Base-by-base conservation (phyloP, 352 stramenopile species). In the Albugo laibachii region DNA sequence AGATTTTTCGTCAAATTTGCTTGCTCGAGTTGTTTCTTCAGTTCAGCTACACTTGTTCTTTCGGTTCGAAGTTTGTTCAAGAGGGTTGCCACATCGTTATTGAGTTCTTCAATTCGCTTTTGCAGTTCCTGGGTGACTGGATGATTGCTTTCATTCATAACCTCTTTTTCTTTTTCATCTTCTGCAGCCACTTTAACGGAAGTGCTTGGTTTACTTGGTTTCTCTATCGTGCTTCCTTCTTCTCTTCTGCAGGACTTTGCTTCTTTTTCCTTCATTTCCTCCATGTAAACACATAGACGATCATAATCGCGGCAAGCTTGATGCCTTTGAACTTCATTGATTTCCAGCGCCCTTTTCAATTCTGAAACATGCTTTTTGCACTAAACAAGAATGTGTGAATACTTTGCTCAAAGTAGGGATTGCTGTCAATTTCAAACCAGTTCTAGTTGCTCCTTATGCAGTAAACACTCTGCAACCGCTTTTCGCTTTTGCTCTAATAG, bases 281-380 rank as follows among this genome's bases (percentile, higher is more conserved):
- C 58, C 52, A 10, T 50, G 27, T 60, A 71, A 41, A 65, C 52
- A 39, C 65, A 71, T 21, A 86, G 37, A 14, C 78, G 73, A 50
- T 92, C 78, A 21, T 76, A 80, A 14, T 82, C 69, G 41, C 78
- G 61, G 54, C 75, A 88, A 13, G 69, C 78, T 18, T 59, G 66
- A 65, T 91, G 78, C 0, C 78, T 65, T 47, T 88, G 73, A 4
- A 68, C 60, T 56, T 91, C 78, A 48, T 86, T 91, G 11, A 61
- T 50, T 40, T 85, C 71, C 24, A 91, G 41, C 52, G 86, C 78
- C 18, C 38, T 43, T 48, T 86, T 62, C 16, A 91, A 54, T 18
- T 79, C 67, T 27, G 48, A 41, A 47, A 91, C 61, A 39, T 70
- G 64, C 6, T 49, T 58, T 53, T 80, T 69, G 41, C 57, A 71